Conservation (phyloP, 1,139 yeast genomes). For the Keqinozyma sinolaborantium region DNA sequence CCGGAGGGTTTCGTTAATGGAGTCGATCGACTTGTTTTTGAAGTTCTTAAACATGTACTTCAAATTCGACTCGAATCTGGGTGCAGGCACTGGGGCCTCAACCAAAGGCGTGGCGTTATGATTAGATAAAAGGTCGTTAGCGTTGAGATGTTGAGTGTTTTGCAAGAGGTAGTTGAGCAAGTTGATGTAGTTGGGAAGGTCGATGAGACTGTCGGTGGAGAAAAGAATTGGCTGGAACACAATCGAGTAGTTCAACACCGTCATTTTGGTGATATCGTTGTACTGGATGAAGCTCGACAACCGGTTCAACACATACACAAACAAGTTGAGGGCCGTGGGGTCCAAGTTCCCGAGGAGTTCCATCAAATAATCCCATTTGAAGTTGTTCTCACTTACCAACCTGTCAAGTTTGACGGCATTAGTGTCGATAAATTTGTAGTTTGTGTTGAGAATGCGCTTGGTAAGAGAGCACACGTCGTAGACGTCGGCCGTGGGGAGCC, state of each 20-base stretch:
- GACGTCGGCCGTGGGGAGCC: constrained; percentile 12
- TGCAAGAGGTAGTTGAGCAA: constrained; percentile 9
- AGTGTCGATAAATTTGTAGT: constrained; percentile 9
- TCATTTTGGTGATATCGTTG: constrained; percentile 12
- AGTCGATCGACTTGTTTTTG: constrained; percentile 13
- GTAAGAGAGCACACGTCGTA: constrained; percentile 19
- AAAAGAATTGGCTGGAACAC: constrained; percentile 17
- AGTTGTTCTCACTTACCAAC: constrained; percentile 2
- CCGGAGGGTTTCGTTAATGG: constrained; percentile 9
- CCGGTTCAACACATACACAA: constrained; percentile 10
- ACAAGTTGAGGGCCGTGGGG: constrained; percentile 7
- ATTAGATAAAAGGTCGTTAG: background rate
- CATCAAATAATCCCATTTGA: constrained; percentile 11
- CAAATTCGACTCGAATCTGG: constrained; percentile 2
- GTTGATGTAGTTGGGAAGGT: constrained; percentile 12
- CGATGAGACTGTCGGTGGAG: constrained; percentile 10
- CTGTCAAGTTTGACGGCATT: constrained; percentile 3
- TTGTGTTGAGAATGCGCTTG: constrained; percentile 14
- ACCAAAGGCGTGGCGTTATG: background rate
- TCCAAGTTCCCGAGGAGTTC: constrained; percentile 8
- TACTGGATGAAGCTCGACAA: constrained; percentile 7
- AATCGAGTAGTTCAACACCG: constrained; percentile 13
- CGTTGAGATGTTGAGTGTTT: background rate
- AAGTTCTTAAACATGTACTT: constrained; percentile 12
- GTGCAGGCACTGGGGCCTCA: too few relatives aligned